phyloP scores from a whole-genome alignment of 1,284 basidiomycete species.

The Sporisorium graminicola region DNA sequence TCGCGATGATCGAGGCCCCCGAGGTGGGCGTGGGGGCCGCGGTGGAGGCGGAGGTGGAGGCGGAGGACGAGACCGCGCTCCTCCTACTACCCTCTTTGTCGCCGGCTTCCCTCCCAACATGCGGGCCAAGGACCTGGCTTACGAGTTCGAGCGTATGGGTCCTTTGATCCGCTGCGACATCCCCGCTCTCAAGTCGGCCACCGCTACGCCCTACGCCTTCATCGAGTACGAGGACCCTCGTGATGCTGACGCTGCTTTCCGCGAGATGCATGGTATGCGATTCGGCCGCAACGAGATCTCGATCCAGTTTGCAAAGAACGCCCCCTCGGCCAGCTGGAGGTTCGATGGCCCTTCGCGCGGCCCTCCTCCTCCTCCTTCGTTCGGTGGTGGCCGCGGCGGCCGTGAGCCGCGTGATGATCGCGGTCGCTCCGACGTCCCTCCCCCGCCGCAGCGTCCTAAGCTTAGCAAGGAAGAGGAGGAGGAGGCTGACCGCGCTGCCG shows the following conservation, averaged over 20 bases:
- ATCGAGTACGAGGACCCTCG: constrained; percentile 64
- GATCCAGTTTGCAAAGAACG: constrained; percentile 64
- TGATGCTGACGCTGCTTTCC: constrained; percentile 61
- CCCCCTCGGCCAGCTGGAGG: constrained; percentile 58
- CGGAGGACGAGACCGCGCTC: constrained; percentile 38
- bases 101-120: constrained; percentile 61
- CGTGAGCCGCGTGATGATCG: constrained; percentile 39
- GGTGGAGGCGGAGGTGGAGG: constrained; percentile 32
- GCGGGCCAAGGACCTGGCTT: constrained; percentile 62
- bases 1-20: constrained; percentile 39
- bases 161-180: constrained; percentile 65
- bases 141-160: constrained; percentile 65
- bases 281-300: constrained; percentile 57
- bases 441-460: constrained; percentile 26
- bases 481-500: constrained; percentile 51
- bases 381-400: constrained; percentile 40
- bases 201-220: constrained; percentile 60
- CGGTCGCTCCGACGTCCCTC: constrained; percentile 21
- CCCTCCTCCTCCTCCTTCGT: constrained; percentile 42
- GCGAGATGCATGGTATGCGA: constrained; percentile 63
- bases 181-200: constrained; percentile 56
- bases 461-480: constrained; percentile 45
- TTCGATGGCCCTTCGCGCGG: constrained; percentile 56
- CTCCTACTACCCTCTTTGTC: constrained; percentile 53
- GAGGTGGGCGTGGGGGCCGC: constrained; percentile 32